Percentiles rank a stretch among this genome's conserved stretches.
phyloP scores from a whole-genome alignment of 2,329 filamentous ascomycete species.

The Juglanconis juglandina region DNA sequence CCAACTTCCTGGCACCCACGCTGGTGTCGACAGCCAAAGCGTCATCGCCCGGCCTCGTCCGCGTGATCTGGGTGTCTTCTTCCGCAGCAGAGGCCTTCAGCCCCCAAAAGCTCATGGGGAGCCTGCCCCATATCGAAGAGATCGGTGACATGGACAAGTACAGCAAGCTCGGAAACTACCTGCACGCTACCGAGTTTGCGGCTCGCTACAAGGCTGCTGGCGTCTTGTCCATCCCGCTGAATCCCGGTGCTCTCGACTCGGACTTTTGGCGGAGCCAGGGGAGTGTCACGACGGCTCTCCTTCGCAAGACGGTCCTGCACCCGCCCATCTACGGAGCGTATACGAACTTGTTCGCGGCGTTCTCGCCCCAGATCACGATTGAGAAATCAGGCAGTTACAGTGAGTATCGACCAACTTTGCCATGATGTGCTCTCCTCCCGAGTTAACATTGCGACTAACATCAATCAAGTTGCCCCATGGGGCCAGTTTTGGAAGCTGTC shows the following conservation, averaged over 20 bases:
- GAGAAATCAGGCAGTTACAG: constrained; percentile 25
- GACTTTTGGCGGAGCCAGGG: constrained; percentile 20
- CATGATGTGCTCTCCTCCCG: background rate
- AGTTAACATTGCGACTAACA: background rate
- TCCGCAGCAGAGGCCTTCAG: constrained; percentile 2
- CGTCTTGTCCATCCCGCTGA: constrained; percentile 26
- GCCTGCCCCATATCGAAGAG: background rate
- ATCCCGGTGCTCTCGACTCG: constrained; percentile 28
- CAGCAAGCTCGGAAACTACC: constrained; percentile 25
- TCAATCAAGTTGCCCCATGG: constrained; percentile 32
- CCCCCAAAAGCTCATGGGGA: background rate
- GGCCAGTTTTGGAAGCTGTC: constrained; percentile 33
- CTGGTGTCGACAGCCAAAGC: constrained; percentile 2
- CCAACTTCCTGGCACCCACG: constrained; percentile 5
- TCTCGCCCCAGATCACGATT: constrained; percentile 32
- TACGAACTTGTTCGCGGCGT: constrained; percentile 36
- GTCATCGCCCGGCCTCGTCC: background rate
- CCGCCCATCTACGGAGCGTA: constrained; percentile 31
- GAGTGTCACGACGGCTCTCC: constrained; percentile 3
- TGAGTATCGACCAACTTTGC: constrained; percentile 8
- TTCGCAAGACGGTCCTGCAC: constrained; percentile 18
- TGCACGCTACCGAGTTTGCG: constrained; percentile 25
- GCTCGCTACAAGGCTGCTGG: constrained; percentile 21
- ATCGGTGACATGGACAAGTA: constrained; percentile 17
- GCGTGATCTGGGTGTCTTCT: constrained; percentile 5